Base-by-base conservation (phyloP, 805 yeast genomes). In the Candida mattraensis region DNA sequence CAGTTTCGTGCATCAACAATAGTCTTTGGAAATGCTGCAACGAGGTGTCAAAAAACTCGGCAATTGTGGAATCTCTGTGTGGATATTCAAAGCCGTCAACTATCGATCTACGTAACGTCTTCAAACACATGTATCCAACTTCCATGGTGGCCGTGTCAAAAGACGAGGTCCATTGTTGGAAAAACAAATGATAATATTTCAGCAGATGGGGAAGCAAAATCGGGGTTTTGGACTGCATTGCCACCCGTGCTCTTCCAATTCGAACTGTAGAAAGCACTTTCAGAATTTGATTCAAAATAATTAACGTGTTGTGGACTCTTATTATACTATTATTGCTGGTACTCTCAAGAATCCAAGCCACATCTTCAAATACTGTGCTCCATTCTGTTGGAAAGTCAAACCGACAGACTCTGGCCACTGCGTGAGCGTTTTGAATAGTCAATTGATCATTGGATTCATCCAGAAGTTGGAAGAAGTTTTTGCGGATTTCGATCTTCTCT, bases 361-460 rank as follows among this genome's bases (percentile, higher is more conserved):
- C 42, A 10, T 80, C 80, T 38, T 84, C 89, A 52, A 93, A 83
- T 13, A 93, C 55, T 3, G 72, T 60, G 0, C 94, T 88, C 97
- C 97, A 93, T 29, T 82, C 88, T 2, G 64, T 58, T 0, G 98
- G 97, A 55, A 86, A 93, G 51, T 93, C 99, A 38, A 78, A 67
- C 33, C 97, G 64, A 17, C 85, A 83, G 18, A 93, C 83, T 41
- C 81, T 69, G 1, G 95, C 81, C 5, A 85, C 67, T 0, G 94
- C 81, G 45, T 85, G 83, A 0, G 97, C 94, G 56, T 86, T 84
- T 61, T 93, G 98, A 19, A 83, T 72, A 19, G 83, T 64, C 40
- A 91, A 67, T 53, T 81, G 93, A 40, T 74, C 76, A 50, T 87
- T 86, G 33, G 80, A 77, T 53, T 86, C 95, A 42, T 72, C 74